Percentiles rank a stretch among this genome's conserved stretches.
These are phyloP conservation scores for Colletotrichum horii DNA, from an alignment of 2,329 filamentous ascomycete genomes.

Conservation along the genomic window DNA sequence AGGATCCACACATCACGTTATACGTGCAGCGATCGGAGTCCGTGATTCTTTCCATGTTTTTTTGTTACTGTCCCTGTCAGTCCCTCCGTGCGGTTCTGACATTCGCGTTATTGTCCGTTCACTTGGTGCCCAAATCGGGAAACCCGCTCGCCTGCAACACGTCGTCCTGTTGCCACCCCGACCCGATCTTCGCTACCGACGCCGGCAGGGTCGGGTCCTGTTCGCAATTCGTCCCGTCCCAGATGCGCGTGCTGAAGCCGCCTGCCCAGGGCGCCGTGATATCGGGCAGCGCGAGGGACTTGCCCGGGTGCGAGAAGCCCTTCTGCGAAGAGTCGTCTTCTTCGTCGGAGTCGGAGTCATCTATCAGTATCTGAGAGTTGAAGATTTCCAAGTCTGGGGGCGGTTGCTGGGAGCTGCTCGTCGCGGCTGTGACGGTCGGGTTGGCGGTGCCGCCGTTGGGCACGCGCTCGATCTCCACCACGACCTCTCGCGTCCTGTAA, in stretches of 20 bases:
- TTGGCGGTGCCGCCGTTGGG: not conserved
- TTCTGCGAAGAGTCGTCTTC: not conserved
- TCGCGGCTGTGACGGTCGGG: not conserved
- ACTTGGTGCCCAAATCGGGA: not conserved
- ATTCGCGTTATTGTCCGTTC: not conserved
- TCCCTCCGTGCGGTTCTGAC: not conserved
- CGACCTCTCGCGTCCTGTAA: slow-evolving; percentile 5
- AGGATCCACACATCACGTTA: not conserved
- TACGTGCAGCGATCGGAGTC: not conserved
- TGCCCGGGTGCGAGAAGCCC: not conserved
- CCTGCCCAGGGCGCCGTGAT: slow-evolving; percentile 8
- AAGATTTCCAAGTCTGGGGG: not conserved
- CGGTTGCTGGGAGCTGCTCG: not conserved
- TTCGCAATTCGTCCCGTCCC: slow-evolving; percentile 18
- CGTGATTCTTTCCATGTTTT: not conserved
- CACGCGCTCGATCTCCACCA: slow-evolving; percentile 11
- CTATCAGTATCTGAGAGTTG: not conserved
- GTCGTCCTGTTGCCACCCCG: not conserved
- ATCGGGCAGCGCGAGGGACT: slow-evolving; percentile 1
- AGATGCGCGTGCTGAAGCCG: slow-evolving; percentile 13
- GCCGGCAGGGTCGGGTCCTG: slow-evolving; percentile 9
- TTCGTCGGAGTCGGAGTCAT: not conserved
- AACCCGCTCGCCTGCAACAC: not conserved
- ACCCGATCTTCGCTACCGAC: slow-evolving; percentile 1
- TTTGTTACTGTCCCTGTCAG: not conserved